Conservation (phyloP, 148 eudicot genomes). For the Cornus kousa region DNA sequence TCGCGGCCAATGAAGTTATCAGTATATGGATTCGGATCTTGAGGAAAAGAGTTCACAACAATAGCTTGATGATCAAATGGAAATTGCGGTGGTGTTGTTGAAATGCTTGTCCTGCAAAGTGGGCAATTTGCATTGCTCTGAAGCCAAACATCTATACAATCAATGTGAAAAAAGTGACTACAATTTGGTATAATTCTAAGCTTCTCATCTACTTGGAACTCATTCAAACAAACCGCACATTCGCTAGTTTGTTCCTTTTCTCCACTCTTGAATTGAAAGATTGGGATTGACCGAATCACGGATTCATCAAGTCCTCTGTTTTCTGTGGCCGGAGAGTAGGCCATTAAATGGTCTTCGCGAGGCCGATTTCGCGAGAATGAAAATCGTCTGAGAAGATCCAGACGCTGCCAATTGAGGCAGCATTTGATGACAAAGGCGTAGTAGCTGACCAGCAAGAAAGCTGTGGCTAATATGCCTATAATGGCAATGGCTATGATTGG, state of each 20-base stretch:
- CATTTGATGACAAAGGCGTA: slow-evolving; percentile 86
- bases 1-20: slow-evolving; percentile 34
- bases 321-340: slow-evolving; percentile 22
- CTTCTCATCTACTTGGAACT: slow-evolving; percentile 66
- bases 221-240: slow-evolving; percentile 79
- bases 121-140: slow-evolving; percentile 84
- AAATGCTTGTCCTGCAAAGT: slow-evolving; percentile 68
- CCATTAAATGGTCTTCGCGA: slow-evolving; percentile 13
- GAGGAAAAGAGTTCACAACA: slow-evolving; percentile 19
- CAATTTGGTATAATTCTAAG: slow-evolving; percentile 75
- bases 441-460: slow-evolving; percentile 60
- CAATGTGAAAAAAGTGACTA: slow-evolving; percentile 76
- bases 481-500: slow-evolving; percentile 79
- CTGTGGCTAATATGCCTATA: slow-evolving; percentile 70
- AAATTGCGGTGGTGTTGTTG: slow-evolving; percentile 23
- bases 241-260: slow-evolving; percentile 26
- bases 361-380: slow-evolving; percentile 29
- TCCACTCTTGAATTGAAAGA: slow-evolving; percentile 38
- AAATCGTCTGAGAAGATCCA: slow-evolving; percentile 45
- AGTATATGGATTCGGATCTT: slow-evolving; percentile 7
- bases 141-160: slow-evolving; percentile 92
- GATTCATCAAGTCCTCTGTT: slow-evolving; percentile 66
- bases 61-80: slow-evolving; percentile 10
- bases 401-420: slow-evolving; percentile 58
- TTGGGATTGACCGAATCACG: slow-evolving; percentile 68